Evolutionary conservation across 352 stramenopile genomes (phyloP), one percentile per base, ranked within the genome.

Genomic region (Pythium utonaiense): DNA sequence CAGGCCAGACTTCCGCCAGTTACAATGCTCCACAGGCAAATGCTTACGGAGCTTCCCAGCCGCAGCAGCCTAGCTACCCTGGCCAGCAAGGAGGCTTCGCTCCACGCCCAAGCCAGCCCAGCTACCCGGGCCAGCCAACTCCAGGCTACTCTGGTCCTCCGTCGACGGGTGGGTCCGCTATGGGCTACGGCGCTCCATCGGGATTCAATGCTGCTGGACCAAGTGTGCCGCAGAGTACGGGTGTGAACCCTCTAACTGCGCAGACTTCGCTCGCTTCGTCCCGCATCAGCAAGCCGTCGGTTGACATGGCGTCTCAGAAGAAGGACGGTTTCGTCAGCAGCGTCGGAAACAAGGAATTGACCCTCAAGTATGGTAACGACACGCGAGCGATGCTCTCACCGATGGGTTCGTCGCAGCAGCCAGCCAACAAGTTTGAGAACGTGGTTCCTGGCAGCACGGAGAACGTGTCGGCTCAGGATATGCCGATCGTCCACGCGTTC

Each of bases 291-390:
- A 95, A 84, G 53, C 79, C 78, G 14, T 89, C 83, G 44, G 86
- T 93, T 59, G 82, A 95, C 65, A 91, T 95, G 68, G 78, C 60
- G 40, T 78, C 79, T 56, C 80, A 91, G 45, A 87, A 91, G 64
- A 88, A 87, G 59, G 86, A 95, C 36, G 83, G 86, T 0, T 95
- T 95, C 40, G 70, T 92, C 2, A 95, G 75, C 56, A 93, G 83
- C 60, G 86, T 89, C 44, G 82, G 82, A 53, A 93, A 95, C 79
- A 91, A 91, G 73, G 80, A 92, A 67, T 67, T 93, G 55, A 89
- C 83, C 57, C 65, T 80, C 36, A 95, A 95, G 78, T 95, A 95
- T 68, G 83, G 84, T 40, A 95, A 95, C 71, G 56, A 69, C 38
- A 83, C 78, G 44, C 80, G 66, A 50, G 74, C 80, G 12, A 69